phyloP scores from a whole-genome alignment of 345 rosid species.

The Dimocarpus longan region DNA sequence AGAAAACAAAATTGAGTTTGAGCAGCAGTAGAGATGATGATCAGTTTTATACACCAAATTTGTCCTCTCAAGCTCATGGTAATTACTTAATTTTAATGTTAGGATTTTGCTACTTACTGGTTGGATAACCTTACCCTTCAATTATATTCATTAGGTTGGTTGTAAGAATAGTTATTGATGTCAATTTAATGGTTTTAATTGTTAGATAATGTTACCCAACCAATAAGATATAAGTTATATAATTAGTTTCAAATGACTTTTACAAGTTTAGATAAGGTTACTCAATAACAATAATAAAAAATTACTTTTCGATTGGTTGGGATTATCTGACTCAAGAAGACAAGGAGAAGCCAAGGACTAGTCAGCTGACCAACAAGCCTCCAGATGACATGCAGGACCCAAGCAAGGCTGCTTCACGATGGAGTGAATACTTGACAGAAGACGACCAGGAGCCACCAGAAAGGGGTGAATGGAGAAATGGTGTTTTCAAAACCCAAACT shows the following conservation, averaged over 20 bases:
- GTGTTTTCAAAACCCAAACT: slow-evolving; percentile 23
- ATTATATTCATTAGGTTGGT: too few relatives aligned
- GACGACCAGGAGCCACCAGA: slow-evolving; percentile 13
- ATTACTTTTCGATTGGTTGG: too few relatives aligned
- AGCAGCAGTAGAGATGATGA: slow-evolving; percentile 23
- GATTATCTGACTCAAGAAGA: slow-evolving; percentile 1
- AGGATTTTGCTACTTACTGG: too few relatives aligned
- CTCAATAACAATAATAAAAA: too few relatives aligned
- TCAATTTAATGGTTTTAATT: too few relatives aligned
- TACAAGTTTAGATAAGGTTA: too few relatives aligned
- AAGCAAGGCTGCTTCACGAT: slow-evolving; percentile 36
- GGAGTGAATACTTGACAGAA: slow-evolving; percentile 44
- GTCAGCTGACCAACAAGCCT: slow-evolving; percentile 1
- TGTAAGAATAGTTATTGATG: too few relatives aligned
- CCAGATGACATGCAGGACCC: slow-evolving; percentile 14
- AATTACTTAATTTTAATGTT: neutral
- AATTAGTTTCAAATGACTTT: too few relatives aligned
- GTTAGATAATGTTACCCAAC: too few relatives aligned
- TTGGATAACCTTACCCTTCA: too few relatives aligned
- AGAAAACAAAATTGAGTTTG: slow-evolving; percentile 56
- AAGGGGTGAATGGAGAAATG: neutral
- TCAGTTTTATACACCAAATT: slow-evolving; percentile 34
- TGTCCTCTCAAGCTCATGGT: slow-evolving; percentile 17
- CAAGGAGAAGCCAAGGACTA: neutral
- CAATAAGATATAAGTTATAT: too few relatives aligned